Conservation (phyloP, 306 rosid genomes). For the Glycine tomentella region DNA sequence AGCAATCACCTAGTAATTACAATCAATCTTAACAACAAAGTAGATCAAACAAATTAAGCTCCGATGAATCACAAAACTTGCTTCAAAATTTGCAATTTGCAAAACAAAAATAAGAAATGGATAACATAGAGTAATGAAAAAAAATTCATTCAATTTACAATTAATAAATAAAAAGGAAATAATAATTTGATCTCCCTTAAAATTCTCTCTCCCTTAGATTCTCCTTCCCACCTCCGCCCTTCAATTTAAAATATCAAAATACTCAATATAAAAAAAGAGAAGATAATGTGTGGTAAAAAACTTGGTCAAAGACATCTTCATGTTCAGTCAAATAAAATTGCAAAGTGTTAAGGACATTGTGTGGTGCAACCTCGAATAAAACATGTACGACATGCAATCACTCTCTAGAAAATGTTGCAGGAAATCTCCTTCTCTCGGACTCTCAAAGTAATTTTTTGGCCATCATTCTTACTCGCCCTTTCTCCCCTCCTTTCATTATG, state of each 20-base stretch:
- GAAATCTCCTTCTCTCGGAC: not conserved
- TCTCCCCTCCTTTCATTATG: not conserved
- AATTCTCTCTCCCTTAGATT: constrained; percentile 40
- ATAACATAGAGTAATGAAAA: not conserved
- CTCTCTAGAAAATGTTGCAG: constrained; percentile 29
- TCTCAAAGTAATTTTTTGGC: not conserved
- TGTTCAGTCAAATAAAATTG: constrained; percentile 1
- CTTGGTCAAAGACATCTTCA: not conserved
- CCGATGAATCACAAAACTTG: too few relatives aligned
- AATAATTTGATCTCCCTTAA: constrained; percentile 31
- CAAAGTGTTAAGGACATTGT: not conserved
- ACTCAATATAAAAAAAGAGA: not conserved
- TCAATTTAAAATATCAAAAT: not conserved
- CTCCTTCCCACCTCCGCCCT: constrained; percentile 25
- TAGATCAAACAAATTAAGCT: too few relatives aligned
- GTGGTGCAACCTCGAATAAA: constrained; percentile 30
- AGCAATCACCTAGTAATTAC: too few relatives aligned
- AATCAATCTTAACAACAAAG: too few relatives aligned
- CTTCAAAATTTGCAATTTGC: too few relatives aligned
- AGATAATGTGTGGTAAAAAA: constrained; percentile 19
- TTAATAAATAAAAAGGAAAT: not conserved
- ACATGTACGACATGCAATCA: constrained; percentile 1
- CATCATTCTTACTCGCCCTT: not conserved
- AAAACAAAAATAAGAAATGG: too few relatives aligned
- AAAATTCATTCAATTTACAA: not conserved